Evolutionary conservation across 208 protist species (phyloP), one percentile per base, ranked within the genome.

Genomic region (Trypanosoma cruzi): DNA sequence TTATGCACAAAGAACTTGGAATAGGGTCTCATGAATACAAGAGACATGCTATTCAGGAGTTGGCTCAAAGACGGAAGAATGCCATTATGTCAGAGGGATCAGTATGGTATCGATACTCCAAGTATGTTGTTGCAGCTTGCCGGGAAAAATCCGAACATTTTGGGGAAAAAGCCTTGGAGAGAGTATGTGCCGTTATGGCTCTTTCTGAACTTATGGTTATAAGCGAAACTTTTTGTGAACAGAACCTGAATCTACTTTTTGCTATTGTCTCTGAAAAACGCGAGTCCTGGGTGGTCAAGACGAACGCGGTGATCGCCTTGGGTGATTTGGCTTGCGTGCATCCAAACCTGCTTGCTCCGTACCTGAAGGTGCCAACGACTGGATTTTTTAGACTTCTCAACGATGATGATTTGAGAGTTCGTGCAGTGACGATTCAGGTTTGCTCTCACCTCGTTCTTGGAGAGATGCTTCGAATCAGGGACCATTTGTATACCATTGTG

Each of bases 261-360:
- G 69, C 76, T 32, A 90, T 94, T 32, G 87, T 90, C 11, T 81
- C 85, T 1, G 75, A 91, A 50, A 86, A 79, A 63, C 75, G 73
- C 24, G 89, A 95, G 66, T 89, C 82, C 26, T 96, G 92, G 89
- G 85, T 94, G 31, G 82, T 92, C 18, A 96, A 94, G 65, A 92
- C 90, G 22, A 96, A 96, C 74, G 69, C 87, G 24, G 87, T 96
- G 28, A 84, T 96, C 49, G 92, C 92, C 1, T 80, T 96, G 16
- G 92, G 92, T 42, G 92, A 96, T 68, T 77, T 96, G 42, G 87
- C 86, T 36, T 96, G 92, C 56, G 92, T 94, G 24, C 92, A 96
- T 68, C 92, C 92, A 28, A 96, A 95, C 71, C 61, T 93, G 22
- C 81, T 96, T 22, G 84, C 69, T 0, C 87, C 92, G 36, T 96